Evolutionary conservation across 2,329 filamentous ascomycete species (phyloP), one percentile per base, ranked within the genome.

Genomic region (Hymenoscyphus albidus): DNA sequence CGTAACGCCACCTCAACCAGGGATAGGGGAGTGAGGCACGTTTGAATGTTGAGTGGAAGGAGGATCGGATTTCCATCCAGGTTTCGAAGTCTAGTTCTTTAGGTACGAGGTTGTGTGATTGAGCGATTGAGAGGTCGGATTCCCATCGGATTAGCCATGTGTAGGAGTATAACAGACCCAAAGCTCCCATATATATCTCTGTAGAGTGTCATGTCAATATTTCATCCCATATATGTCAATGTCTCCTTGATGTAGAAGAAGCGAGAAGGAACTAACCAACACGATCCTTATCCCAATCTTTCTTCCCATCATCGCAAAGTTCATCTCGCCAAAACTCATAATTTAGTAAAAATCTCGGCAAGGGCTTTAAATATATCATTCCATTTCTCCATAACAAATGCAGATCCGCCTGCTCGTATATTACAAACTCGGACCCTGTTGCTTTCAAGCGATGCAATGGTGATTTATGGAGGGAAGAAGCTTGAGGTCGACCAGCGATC

Each of bases 101-200:
- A 2, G 74, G 73, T 14, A 79, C 48, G 0, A 79, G 70, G 3
- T 62, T 48, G 3, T 65, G 35, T 2, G 74, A 68, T 18, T 72
- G 64, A 0, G 77, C 77, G 14, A 79, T 76, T 3, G 57, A 18
- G 32, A 79, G 74, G 65, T 80, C 78, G 42, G 73, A 75, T 64
- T 76, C 70, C 61, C 74, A 71, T 0, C 42, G 60, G 4, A 80
- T 70, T 1, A 80, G 69, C 10, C 69, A 63, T 2, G 66, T 61
- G 65, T 78, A 79, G 3, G 74, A 73, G 31, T 70, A 64, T 1
- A 80, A 64, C 38, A 77, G 75, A 2, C 78, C 78, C 22, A 54
- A 74, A 40, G n/a, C 68, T 66, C 51, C 54, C 14, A 51, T 62
- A 31, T 32, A 51, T 58, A 54, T 54, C 18, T 54, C 48, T 54